Evolutionary conservation across 495 filamentous ascomycete species (phyloP), one percentile per base, ranked within the genome.

Genomic region (Gamarada debralockiae): DNA sequence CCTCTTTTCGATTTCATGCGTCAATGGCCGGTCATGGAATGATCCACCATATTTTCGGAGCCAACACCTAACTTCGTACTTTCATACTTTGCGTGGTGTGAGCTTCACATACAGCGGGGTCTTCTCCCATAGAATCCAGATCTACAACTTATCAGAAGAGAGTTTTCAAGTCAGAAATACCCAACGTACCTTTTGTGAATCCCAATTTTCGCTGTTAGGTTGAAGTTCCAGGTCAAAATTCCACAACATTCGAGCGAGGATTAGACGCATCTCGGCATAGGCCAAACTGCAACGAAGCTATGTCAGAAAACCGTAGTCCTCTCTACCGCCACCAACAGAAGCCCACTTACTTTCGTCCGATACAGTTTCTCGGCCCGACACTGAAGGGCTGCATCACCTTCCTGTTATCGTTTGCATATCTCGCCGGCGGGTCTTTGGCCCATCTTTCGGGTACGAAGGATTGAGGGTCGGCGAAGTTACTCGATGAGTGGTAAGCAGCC

Each of bases 341-440:
- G n/a, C n/a, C 31, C 8, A 72, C 78, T 63, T 61, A 82, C 78
- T 76, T 77, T 57, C 69, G 66, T 23, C 82, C 83, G 23, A 84
- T 66, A 51, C 82, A 86, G 55, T 84, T 81, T 10, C 84, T 65
- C 1, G 78, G 72, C 0, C 84, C 83, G 18, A 75, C 27, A 24
- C 72, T 70, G 49, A 87, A 87, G 0, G 82, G 78, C 56, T 81
- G 75, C 36, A 77, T 60, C 3, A 70, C 70, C 17, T 71, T 65
- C 15, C 63, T 60, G 12, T 66, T 60, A 49, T 81, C 79, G 18
- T 69, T 64, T n/a, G 51, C 57, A 58, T 69, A 80, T 29, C 25
- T 29, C 36, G 22, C 27, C 15, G 39, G 41, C 38, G 12, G 14
- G 37, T 46, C 50, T 17, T 5, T 13, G 3, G 41, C 13, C 65